Evolutionary conservation across 2,329 filamentous ascomycete species (phyloP).

Genomic region (Cladophialophora psammophila): DNA sequence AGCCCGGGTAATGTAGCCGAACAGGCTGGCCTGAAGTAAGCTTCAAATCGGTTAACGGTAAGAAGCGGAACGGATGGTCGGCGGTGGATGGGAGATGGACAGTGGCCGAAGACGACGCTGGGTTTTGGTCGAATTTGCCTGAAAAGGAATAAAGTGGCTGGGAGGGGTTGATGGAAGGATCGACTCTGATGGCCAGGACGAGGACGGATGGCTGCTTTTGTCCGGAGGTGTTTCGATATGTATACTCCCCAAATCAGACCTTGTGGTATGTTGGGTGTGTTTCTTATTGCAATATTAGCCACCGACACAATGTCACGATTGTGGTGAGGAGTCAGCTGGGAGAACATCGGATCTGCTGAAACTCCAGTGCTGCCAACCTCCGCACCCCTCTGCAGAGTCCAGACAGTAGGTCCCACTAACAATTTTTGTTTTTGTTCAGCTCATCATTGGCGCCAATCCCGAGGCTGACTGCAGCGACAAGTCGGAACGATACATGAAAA

Average conservation of each 20-base stretch:
- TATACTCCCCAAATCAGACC: not conserved
- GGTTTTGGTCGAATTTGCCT: slow-evolving; percentile 3
- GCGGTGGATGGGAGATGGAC: slow-evolving; percentile 1
- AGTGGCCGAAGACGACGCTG: not conserved
- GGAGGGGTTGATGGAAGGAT: not conserved
- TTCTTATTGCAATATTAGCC: not conserved
- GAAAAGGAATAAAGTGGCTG: slow-evolving; percentile 7
- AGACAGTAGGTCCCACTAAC: not conserved
- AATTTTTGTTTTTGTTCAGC: not conserved
- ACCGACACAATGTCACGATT: not conserved
- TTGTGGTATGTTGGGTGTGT: not conserved
- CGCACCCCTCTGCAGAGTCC: not conserved
- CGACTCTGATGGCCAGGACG: not conserved
- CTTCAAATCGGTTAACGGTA: not conserved
- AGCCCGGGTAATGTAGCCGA: not conserved
- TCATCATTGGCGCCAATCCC: not conserved
- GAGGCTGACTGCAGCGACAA: not conserved
- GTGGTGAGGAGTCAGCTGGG: not conserved
- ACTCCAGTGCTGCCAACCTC: not conserved
- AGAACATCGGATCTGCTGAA: not conserved
- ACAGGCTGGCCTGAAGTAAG: not conserved
- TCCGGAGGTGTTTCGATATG: not conserved
- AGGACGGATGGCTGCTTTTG: not conserved
- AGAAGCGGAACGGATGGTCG: not conserved
- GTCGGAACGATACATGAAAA: not conserved